Evolutionary conservation across 495 filamentous ascomycete species (phyloP), one percentile per base, ranked within the genome.

Genomic region (Thozetella sp.): DNA sequence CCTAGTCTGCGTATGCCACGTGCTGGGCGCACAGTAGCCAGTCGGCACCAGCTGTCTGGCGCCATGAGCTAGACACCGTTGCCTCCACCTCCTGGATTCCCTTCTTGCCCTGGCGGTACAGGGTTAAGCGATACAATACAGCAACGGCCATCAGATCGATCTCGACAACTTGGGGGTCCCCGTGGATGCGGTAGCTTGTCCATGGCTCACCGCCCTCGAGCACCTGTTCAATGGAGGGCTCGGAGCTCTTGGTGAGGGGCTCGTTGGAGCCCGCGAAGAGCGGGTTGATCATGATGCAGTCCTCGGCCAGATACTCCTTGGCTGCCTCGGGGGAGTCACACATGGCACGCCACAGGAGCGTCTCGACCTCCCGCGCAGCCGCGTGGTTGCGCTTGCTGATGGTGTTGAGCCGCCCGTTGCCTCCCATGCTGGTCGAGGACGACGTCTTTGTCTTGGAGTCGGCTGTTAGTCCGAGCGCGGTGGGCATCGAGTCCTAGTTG

Each of bases 271-370:
- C 59, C 0, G 51, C 37, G 19, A 75, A 60, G 15, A 75, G 30
- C 20, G 72, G 72, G 62, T 73, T 73, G 64, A 75, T 64, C 65
- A 75, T 72, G 57, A 72, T 59, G 63, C 69, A 72, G 67, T 75
- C 71, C 40, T 68, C 63, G 22, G 70, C 70, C 48, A 73, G 50
- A 67, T 75, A 75, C 19, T 75, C 71, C 15, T 60, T 60, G 0
- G 69, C 65, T 0, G 63, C 43, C 25, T 67, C 63, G 45, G 68
- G 68, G 25, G 64, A 60, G 69, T 75, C 71, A 67, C 65, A 69
- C 11, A 75, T 58, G 15, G 70, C 67, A 54, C 72, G 69, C 72
- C 72, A 75, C 11, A 75, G 59, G 0, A 73, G 56, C 2, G 67
- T 72, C 56, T 75, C 72, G 53, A 69, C 62, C 56, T 75, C 70